Conservation (phyloP, 805 yeast genomes). For the Grigorovia yakushimaensis region DNA sequence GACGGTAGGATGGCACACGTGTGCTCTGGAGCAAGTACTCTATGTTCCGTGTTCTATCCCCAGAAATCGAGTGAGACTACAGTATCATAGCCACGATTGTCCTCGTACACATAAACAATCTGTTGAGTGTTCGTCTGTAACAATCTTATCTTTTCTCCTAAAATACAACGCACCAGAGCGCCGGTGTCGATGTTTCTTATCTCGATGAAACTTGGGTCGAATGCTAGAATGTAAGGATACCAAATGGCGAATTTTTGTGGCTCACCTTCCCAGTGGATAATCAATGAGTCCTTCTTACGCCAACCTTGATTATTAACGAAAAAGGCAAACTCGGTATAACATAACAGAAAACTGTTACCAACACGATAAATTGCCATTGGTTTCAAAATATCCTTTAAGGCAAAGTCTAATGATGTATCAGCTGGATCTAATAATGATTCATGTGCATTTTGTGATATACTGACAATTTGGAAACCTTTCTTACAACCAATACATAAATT, state of each 20-base stretch:
- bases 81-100: constrained; percentile 82
- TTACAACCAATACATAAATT: constrained; percentile 92
- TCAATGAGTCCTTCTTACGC: constrained; percentile 90
- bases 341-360: constrained; percentile 76
- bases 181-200: constrained; percentile 85
- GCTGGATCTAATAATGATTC: constrained; percentile 95
- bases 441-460: constrained; percentile 71
- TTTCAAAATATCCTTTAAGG: constrained; percentile 55
- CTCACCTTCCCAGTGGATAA: constrained; percentile 92
- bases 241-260: constrained; percentile 89
- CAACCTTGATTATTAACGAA: constrained; percentile 93
- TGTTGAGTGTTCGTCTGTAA: constrained; percentile 88
- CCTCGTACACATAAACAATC: constrained; percentile 85
- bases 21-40: too few relatives aligned
- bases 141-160: constrained; percentile 85
- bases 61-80: constrained; percentile 90
- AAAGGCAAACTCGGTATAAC: constrained; percentile 89
- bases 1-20: too few relatives aligned
- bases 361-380: constrained; percentile 89
- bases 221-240: constrained; percentile 87
- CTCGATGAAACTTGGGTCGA: constrained; percentile 85
- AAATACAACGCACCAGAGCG: constrained; percentile 74
- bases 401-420: constrained; percentile 93
- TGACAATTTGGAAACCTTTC: constrained; percentile 91
- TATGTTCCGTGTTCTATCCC: constrained; percentile 30